A percentile compares a stretch with the other conserved stretches of the same genome.
phyloP scores from a whole-genome alignment of 441 rosid genomes.

The Corymbia calophylla region DNA sequence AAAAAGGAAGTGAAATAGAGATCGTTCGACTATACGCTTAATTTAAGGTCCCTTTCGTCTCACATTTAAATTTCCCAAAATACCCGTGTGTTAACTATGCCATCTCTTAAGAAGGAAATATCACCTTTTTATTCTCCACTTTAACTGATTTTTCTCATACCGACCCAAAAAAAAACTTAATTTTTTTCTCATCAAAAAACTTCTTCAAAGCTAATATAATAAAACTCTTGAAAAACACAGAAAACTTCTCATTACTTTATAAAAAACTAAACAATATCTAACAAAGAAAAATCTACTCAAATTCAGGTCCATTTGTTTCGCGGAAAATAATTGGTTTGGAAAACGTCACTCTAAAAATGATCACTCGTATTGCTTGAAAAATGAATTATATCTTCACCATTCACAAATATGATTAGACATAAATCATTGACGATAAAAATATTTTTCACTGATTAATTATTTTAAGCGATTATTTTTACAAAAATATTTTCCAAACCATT shows the following conservation, averaged over 20 bases:
- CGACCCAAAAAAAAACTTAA: too few species aligned
- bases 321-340: fast-evolving
- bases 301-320: fast-evolving
- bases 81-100: neutral
- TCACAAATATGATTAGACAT: fast-evolving
- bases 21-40: neutral
- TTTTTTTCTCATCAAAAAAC: neutral
- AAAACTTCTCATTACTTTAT: neutral
- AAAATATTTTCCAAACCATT: neutral
- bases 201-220: neutral
- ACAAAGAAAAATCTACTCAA: neutral
- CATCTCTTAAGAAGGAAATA: neutral
- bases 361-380: fast-evolving
- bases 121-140: neutral
- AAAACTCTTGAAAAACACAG: neutral
- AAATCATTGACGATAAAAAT: neutral
- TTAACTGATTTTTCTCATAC: neutral
- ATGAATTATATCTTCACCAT: neutral
- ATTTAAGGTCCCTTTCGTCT: neutral
- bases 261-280: neutral
- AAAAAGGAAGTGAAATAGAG: neutral
- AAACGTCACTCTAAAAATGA: fast-evolving
- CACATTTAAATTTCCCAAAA: neutral
- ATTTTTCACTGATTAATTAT: neutral
- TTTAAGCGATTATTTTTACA: neutral